phyloP scores from a whole-genome alignment of 306 rosid species.

The Lotus japonicus region DNA sequence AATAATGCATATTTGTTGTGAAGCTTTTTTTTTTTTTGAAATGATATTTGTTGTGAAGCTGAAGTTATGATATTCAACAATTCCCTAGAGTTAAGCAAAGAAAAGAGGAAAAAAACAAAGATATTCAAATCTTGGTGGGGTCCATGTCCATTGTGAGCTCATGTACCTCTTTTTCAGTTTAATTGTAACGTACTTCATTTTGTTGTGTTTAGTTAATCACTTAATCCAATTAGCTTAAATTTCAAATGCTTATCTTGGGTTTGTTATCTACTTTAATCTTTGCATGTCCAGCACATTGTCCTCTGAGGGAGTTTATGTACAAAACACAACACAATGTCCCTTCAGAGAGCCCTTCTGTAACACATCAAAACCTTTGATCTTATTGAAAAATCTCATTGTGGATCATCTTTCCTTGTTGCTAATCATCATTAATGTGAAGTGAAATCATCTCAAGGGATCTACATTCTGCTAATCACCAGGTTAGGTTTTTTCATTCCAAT shows the following conservation, averaged over 20 bases:
- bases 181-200: too few species aligned
- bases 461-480: conserved; percentile 11
- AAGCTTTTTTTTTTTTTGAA: too few species aligned
- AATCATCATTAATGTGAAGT: neutral
- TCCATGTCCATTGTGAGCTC: neutral
- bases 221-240: too few species aligned
- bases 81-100: neutral
- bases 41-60: neutral
- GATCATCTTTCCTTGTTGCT: neutral
- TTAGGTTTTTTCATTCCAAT: conserved; percentile 6
- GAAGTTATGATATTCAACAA: neutral
- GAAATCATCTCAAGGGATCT: conserved; percentile 14
- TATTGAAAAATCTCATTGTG: neutral
- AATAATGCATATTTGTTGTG: neutral
- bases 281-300: conserved; percentile 10
- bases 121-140: neutral
- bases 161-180: too few species aligned
- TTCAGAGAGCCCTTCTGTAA: too few species aligned
- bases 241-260: neutral
- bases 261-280: neutral
- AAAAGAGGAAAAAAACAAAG: neutral
- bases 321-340: too few species aligned
- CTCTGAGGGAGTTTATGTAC: too few species aligned
- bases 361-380: too few species aligned
- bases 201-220: too few species aligned